phyloP scores from a whole-genome alignment of 179 eudicot genomes.

The Corrigiola litoralis region DNA sequence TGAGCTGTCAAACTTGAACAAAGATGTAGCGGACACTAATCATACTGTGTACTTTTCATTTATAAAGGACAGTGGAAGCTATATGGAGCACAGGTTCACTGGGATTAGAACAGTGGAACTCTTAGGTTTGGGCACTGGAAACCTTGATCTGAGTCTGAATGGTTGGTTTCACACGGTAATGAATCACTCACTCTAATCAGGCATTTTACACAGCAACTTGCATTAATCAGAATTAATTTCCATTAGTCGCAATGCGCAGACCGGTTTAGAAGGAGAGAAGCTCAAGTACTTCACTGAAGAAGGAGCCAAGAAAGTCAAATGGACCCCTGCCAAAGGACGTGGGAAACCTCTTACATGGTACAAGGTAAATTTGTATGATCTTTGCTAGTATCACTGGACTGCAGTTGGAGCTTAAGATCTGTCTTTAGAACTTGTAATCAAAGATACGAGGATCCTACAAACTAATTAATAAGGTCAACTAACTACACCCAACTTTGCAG shows the following conservation, averaged over 20 bases:
- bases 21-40: constrained; percentile 9
- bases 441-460: no score
- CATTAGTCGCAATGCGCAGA: constrained; percentile 25
- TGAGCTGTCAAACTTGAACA: not conserved
- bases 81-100: constrained; percentile 77
- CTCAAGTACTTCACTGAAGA: constrained; percentile 51
- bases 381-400: not conserved
- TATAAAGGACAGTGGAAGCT: constrained; percentile 80
- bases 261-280: constrained; percentile 63
- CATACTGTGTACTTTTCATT: not conserved
- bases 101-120: constrained; percentile 55
- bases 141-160: constrained; percentile 62
- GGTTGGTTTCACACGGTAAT: constrained; percentile 71
- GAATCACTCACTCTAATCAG: not conserved
- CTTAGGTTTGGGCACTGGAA: constrained; percentile 75
- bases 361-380: constrained; percentile 43
- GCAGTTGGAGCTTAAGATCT: not conserved
- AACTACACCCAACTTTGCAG: constrained; percentile 29
- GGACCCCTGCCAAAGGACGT: constrained; percentile 42
- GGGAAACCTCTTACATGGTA: constrained; percentile 66
- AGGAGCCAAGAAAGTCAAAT: constrained; percentile 45
- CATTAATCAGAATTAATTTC: not conserved
- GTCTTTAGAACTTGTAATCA: no score
- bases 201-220: not conserved
- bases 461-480: not conserved